Conservation (phyloP, 2,329 filamentous ascomycete species). For the Alternaria sp. region DNA sequence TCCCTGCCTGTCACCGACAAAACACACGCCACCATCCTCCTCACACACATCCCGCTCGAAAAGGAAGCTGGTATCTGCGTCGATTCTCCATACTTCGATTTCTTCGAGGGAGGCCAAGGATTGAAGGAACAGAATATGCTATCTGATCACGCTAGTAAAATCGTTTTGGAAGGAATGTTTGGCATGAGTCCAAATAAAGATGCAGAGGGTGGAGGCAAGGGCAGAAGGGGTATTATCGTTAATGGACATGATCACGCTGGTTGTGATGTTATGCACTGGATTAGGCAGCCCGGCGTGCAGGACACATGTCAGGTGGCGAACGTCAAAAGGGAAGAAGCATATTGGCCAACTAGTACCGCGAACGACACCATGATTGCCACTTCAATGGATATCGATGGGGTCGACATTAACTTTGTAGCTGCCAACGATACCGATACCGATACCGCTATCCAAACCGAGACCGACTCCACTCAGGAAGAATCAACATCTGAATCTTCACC, state of each 20-base stretch:
- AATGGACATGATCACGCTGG: constrained; percentile 97
- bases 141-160: constrained; percentile 71
- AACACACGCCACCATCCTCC: constrained; percentile 78
- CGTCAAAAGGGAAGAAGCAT: constrained; percentile 22
- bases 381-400: not conserved
- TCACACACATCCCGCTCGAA: constrained; percentile 92
- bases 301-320: constrained; percentile 16
- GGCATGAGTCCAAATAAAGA: constrained; percentile 72
- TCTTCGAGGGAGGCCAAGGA: constrained; percentile 71
- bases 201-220: constrained; percentile 68
- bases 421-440: constrained; percentile 10
- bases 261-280: constrained; percentile 86
- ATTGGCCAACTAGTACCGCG: constrained; percentile 20
- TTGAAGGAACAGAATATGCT: constrained; percentile 93
- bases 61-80: constrained; percentile 84
- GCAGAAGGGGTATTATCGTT: constrained; percentile 79
- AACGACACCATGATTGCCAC: constrained; percentile 8
- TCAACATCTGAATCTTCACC: constrained; percentile 3
- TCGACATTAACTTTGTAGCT: constrained; percentile 6
- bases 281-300: constrained; percentile 27
- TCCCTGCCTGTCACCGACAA: constrained; percentile 67
- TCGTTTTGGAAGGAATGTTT: constrained; percentile 83
- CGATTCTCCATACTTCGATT: constrained; percentile 83
- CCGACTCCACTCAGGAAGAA: constrained; percentile 3
- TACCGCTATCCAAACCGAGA: not conserved